Percentiles rank a stretch among this genome's conserved stretches.
Conservation (phyloP, 2,329 filamentous ascomycete species). For the Geosmithia putterillii region DNA sequence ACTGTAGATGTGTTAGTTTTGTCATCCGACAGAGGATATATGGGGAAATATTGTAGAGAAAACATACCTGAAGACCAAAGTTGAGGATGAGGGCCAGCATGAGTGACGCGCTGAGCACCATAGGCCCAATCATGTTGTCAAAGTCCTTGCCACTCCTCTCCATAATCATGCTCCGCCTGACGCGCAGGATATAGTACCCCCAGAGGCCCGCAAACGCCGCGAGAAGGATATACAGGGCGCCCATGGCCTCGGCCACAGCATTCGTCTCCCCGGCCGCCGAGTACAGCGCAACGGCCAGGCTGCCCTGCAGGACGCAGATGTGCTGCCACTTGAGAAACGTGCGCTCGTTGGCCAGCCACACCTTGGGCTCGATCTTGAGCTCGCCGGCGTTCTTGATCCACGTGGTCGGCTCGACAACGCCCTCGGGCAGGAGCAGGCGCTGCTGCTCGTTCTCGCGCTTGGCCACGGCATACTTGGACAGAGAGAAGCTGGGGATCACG, state of each 20-base stretch:
- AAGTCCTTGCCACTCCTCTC: slow-evolving; percentile 86
- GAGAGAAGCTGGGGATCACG: slow-evolving; percentile 72
- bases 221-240: slow-evolving; percentile 71
- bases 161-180: slow-evolving; percentile 65
- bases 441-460: slow-evolving; percentile 31
- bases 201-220: slow-evolving; percentile 74
- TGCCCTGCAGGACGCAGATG: slow-evolving; percentile 76
- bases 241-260: slow-evolving; percentile 62
- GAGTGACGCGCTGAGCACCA: slow-evolving; percentile 71
- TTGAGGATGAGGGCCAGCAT: slow-evolving; percentile 73
- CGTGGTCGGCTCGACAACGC: slow-evolving; percentile 70
- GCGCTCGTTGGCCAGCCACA: slow-evolving; percentile 96
- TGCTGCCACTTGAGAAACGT: slow-evolving; percentile 99
- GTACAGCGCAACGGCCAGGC: slow-evolving; percentile 73
- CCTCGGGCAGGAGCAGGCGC: slow-evolving; percentile 57
- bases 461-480: slow-evolving; percentile 59
- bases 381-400: slow-evolving; percentile 95
- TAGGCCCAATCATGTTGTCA: slow-evolving; percentile 74
- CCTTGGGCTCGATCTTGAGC: slow-evolving; percentile 89
- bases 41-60: neutral
- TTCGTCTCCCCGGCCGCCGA: slow-evolving; percentile 79
- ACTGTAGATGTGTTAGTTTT: neutral
- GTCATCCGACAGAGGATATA: neutral
- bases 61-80: slow-evolving; percentile 72
- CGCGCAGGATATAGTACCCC: slow-evolving; percentile 77